These are phyloP conservation scores for Neonothopanus nambi DNA, from an alignment of 1,284 basidiomycete species.

Conservation along the genomic window DNA sequence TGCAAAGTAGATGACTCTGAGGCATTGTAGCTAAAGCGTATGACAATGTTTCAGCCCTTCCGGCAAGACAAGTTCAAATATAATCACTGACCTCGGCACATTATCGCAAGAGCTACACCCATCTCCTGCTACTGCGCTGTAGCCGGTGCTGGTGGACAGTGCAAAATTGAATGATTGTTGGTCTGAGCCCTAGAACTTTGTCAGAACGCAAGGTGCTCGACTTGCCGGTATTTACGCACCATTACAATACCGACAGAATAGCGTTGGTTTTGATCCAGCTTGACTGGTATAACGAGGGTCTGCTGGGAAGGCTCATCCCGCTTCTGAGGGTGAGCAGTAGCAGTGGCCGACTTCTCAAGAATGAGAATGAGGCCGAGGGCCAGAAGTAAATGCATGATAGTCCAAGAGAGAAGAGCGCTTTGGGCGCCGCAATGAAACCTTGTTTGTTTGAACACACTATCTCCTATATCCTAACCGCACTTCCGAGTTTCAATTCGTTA, in stretches of 20 bases:
- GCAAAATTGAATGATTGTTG: constrained; percentile 39
- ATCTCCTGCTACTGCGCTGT: constrained; percentile 35
- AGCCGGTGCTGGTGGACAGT: constrained; percentile 38
- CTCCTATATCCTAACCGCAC: too few species aligned
- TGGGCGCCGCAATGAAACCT: too few species aligned
- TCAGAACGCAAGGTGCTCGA: not conserved
- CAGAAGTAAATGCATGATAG: too few species aligned
- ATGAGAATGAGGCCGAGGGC: not conserved
- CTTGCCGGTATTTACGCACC: constrained; percentile 20
- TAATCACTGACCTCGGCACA: constrained; percentile 26
- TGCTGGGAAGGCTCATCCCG: constrained; percentile 3
- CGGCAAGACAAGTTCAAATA: not conserved
- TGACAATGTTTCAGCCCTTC: too few species aligned
- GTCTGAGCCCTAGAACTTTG: constrained; percentile 18
- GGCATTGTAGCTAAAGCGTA: constrained; percentile 32
- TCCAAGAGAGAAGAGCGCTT: too few species aligned
- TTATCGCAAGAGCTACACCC: constrained; percentile 32
- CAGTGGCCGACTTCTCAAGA: not conserved
- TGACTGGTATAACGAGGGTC: constrained; percentile 30
- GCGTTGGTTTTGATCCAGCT: constrained; percentile 26
- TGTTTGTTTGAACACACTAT: too few species aligned
- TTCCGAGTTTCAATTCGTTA: too few species aligned
- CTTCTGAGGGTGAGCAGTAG: not conserved
- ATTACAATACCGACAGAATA: constrained; percentile 34
- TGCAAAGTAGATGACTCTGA: constrained; percentile 29